Percentiles rank a stretch among this genome's conserved stretches.
Evolutionary conservation across 2,329 filamentous ascomycete genomes (phyloP).

Genomic region (Drechslerella stenobrocha): DNA sequence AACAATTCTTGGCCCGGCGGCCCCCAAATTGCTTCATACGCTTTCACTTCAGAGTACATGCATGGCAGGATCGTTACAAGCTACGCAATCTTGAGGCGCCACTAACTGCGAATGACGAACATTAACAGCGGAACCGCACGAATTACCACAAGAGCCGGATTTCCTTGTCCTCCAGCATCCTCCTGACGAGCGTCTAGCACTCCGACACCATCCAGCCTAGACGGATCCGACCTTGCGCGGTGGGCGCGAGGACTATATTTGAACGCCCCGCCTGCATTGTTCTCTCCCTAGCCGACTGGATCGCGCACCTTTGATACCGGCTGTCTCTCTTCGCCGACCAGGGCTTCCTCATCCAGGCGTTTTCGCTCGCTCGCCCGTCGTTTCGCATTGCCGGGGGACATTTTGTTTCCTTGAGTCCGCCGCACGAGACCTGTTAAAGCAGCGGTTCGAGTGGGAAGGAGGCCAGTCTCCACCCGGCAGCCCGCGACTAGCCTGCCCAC

Average conservation of each 20-base stretch:
- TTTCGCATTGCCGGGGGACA: slow-evolving; percentile 25
- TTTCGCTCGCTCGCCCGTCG: slow-evolving; percentile 17
- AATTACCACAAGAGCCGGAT: neutral
- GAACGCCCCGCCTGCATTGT: neutral
- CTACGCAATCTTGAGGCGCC: slow-evolving; percentile 19
- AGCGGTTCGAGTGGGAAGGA: slow-evolving; percentile 28
- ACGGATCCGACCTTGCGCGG: slow-evolving; percentile 3
- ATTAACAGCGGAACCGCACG: slow-evolving; percentile 4
- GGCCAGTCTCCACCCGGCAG: slow-evolving; percentile 42
- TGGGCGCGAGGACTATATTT: neutral
- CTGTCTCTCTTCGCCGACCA: slow-evolving; percentile 4
- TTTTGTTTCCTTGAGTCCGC: slow-evolving; percentile 36
- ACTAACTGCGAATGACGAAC: slow-evolving; percentile 10
- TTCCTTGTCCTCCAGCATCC: neutral
- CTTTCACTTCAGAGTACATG: no score
- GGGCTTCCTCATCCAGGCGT: slow-evolving; percentile 26
- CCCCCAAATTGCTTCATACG: slow-evolving; percentile 15
- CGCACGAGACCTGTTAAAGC: slow-evolving; percentile 12
- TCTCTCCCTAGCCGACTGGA: neutral
- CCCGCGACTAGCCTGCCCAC: slow-evolving; percentile 28
- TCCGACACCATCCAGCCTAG: neutral
- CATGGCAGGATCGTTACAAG: slow-evolving; percentile 1
- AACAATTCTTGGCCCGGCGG: slow-evolving; percentile 21
- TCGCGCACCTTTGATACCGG: slow-evolving; percentile 7
- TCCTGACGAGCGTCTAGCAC: slow-evolving; percentile 1